Conservation (phyloP, 2,329 filamentous ascomycete genomes). For the Dothidotthia symphoricarpi region DNA sequence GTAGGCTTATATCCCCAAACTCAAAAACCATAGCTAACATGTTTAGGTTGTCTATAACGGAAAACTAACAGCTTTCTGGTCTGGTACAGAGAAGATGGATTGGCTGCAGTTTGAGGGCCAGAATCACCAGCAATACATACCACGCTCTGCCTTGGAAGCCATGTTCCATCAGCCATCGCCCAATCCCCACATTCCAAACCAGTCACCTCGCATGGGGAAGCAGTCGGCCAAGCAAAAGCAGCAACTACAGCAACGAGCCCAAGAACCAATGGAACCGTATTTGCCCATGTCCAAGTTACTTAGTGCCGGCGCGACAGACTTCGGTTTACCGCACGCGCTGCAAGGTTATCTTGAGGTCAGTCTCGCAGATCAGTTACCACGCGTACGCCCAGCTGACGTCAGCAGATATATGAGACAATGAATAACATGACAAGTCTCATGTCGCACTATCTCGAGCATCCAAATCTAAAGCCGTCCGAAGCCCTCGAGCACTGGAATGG, state of each 20-base stretch:
- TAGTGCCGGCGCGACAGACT: slow-evolving; percentile 48
- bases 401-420: slow-evolving; percentile 63
- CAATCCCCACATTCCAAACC: slow-evolving; percentile 50
- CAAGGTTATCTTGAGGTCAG: slow-evolving; percentile 63
- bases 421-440: slow-evolving; percentile 63
- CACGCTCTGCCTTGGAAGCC: slow-evolving; percentile 59
- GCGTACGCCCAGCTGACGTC: slow-evolving; percentile 22
- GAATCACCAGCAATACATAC: slow-evolving; percentile 79
- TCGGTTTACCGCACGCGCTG: slow-evolving; percentile 57
- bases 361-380: slow-evolving; percentile 13
- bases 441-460: slow-evolving; percentile 55
- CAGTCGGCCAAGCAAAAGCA: slow-evolving; percentile 56
- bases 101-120: slow-evolving; percentile 77
- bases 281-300: slow-evolving; percentile 49
- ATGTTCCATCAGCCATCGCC: slow-evolving; percentile 50
- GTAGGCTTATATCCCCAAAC: slow-evolving; percentile 77
- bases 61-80: slow-evolving; percentile 74
- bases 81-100: slow-evolving; percentile 74
- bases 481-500: slow-evolving; percentile 56
- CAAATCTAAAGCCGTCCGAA: slow-evolving; percentile 53
- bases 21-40: slow-evolving; percentile 78
- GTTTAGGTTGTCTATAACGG: slow-evolving; percentile 75
- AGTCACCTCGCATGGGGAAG: slow-evolving; percentile 55
- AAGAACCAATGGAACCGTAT: slow-evolving; percentile 39
- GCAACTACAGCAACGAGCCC: slow-evolving; percentile 32